Evolutionary conservation across 176 grass and related monocot species (phyloP).

Genomic region (Dendrocalamus sinicus): DNA sequence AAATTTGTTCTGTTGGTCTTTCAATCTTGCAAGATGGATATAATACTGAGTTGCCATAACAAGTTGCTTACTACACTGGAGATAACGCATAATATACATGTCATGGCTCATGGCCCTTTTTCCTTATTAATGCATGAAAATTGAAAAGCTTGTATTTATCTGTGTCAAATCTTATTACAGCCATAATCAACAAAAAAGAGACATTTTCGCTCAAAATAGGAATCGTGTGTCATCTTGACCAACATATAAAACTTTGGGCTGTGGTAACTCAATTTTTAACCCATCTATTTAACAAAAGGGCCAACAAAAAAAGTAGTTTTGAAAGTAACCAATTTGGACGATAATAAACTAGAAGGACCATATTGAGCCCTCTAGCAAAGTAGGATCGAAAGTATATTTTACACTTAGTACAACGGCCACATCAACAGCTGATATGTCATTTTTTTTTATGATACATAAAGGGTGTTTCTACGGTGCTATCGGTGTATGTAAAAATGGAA

Average conservation of each 20-base stretch:
- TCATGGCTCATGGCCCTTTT: background rate
- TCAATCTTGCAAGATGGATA: background rate
- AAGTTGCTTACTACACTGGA: slow-evolving; percentile 2
- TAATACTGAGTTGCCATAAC: background rate
- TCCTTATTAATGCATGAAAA: background rate
- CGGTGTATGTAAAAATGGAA: background rate
- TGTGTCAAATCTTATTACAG: background rate
- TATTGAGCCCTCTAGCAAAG: slow-evolving; percentile 13
- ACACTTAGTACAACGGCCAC: background rate
- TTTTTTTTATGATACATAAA: slow-evolving; percentile 1
- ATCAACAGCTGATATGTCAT: background rate
- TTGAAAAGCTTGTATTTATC: slow-evolving; percentile 11
- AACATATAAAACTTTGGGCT: background rate
- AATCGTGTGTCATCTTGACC: background rate
- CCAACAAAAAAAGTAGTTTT: background rate
- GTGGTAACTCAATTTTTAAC: background rate
- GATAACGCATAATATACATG: background rate
- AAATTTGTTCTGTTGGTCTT: background rate
- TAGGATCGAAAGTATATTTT: background rate
- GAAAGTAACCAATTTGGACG: background rate
- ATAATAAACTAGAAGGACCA: background rate
- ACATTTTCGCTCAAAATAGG: background rate
- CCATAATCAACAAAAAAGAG: slow-evolving; percentile 14
- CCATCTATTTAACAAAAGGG: background rate
- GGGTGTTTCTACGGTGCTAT: background rate